Percentiles rank a stretch among this genome's conserved stretches.
Evolutionary conservation across 129 eudicot species (phyloP).

Genomic region (Chrysanthemum lavandulifolium): DNA sequence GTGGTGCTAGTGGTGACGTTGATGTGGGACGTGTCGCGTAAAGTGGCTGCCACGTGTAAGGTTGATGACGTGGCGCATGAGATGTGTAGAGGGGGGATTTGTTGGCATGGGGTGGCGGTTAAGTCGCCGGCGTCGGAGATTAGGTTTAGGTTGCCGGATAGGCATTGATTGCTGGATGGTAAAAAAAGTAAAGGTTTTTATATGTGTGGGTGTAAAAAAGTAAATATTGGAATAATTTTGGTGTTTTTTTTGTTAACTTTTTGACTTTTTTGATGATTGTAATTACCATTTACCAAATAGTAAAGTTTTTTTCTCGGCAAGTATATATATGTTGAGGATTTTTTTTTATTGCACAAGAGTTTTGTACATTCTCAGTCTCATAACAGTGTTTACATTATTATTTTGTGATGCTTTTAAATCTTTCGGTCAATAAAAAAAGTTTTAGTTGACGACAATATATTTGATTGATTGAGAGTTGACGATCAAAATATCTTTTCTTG

Average conservation of each 20-base stretch:
- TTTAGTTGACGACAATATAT: no score
- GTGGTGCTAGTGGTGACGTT: not conserved
- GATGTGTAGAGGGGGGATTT: conserved; percentile 1
- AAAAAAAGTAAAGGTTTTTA: no score
- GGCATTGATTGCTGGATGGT: not conserved
- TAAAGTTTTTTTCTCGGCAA: no score
- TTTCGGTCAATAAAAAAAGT: no score
- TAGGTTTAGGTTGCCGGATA: not conserved
- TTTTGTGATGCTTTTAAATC: no score
- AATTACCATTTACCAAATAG: no score
- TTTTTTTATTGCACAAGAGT: no score
- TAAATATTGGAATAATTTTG: not conserved
- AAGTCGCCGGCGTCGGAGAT: conserved; percentile 1
- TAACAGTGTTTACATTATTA: no score
- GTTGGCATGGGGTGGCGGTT: conserved; percentile 3
- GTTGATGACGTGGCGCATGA: not conserved
- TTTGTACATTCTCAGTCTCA: no score
- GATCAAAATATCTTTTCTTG: no score
- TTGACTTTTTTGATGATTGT: not conserved
- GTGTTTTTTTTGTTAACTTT: not conserved
- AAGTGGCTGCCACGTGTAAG: not conserved
- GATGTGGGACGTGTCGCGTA: not conserved
- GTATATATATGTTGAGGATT: no score
- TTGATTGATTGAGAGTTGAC: no score
- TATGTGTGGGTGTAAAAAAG: not conserved